Evolutionary conservation across 768 basidiomycete species (phyloP), one percentile per base, ranked within the genome.

Genomic region (Tubosaeta sp.): DNA sequence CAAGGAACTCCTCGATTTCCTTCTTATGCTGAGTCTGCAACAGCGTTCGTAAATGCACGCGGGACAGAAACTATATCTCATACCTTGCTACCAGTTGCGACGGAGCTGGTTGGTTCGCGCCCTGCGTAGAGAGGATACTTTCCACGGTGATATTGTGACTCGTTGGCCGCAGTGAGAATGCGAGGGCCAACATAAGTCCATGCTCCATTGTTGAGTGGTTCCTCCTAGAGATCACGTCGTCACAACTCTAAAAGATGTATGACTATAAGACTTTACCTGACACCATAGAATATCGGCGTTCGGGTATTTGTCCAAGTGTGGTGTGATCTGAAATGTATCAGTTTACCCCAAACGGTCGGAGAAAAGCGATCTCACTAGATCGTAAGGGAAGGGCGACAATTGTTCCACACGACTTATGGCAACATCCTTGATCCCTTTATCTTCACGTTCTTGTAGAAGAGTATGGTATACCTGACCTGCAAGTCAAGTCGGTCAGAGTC

Each of bases 111-210:
- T 0, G 96, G 96, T 51, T 83, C 87, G 49, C 96, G 84, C 16
- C 96, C 94, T 35, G 94, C 95, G 64, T 96, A 96, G 64, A 76
- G 76, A 11, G 94, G 89, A 65, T 92, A 90, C 71, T 94, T 94
- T 66, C 83, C 83, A 71, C 83, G 83, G 74, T 99, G 96, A 71
- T 96, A 79, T 67, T 88, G 76, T 6, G 94, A 95, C 73, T 90
- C 78, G 60, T 86, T 84, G 42, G 89, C 86, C n/a, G 95, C 93
- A 40, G 95, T 98, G 68, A 88, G 84, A 63, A 98, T 85, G 49
- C 94, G 84, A 41, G 94, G 90, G 22, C 90, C 94, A 52, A 96
- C 84, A 64, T 99, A 96, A 36, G 87, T 90, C 96, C 96, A 99
- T 2, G 92, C 85, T 58, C 96, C 96, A 62, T 93, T 94, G 77